A percentile compares a stretch with the other conserved stretches of the same genome.
Evolutionary conservation across 192 early-diverging fungal genomes (phyloP).

Genomic region (Coemansia furcata): DNA sequence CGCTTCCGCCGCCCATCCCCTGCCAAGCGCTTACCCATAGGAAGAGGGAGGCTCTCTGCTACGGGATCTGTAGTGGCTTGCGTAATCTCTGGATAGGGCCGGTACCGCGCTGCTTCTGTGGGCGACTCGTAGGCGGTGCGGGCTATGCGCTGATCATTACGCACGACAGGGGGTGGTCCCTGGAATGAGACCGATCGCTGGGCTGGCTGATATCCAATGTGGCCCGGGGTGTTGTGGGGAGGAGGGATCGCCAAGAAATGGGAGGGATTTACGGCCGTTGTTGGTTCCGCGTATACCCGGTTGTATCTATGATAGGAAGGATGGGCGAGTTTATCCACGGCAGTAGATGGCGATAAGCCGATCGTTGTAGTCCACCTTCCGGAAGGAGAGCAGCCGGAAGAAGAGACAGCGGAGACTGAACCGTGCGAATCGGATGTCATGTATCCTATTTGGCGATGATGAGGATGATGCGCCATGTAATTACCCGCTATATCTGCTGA

Average conservation of each 20-base stretch:
- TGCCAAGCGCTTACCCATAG: not conserved
- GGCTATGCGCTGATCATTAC: conserved; percentile 7
- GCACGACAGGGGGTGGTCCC: not conserved
- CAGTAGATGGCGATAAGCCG: not conserved
- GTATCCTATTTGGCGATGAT: not conserved
- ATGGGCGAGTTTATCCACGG: no score
- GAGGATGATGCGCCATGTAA: not conserved
- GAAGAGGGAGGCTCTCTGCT: no score
- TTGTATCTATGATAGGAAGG: not conserved
- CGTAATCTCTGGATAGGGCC: conserved; percentile 45
- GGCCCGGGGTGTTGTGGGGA: not conserved
- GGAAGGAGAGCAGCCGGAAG: no score
- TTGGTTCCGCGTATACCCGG: not conserved
- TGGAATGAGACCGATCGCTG: conserved; percentile 1
- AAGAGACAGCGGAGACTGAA: not conserved
- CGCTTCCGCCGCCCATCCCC: conserved; percentile 32
- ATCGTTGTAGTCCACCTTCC: not conserved
- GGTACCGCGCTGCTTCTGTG: conserved; percentile 32
- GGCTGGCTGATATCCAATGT: not conserved
- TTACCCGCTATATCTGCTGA: not conserved
- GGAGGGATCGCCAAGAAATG: no score
- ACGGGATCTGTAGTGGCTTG: not conserved
- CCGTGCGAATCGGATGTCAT: not conserved
- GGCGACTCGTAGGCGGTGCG: conserved; percentile 7
- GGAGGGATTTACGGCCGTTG: no score